A percentile compares a stretch with the other conserved stretches of the same genome.
These are phyloP conservation scores for Pholiota microspora DNA, from an alignment of 768 basidiomycete genomes.

Conservation along the genomic window DNA sequence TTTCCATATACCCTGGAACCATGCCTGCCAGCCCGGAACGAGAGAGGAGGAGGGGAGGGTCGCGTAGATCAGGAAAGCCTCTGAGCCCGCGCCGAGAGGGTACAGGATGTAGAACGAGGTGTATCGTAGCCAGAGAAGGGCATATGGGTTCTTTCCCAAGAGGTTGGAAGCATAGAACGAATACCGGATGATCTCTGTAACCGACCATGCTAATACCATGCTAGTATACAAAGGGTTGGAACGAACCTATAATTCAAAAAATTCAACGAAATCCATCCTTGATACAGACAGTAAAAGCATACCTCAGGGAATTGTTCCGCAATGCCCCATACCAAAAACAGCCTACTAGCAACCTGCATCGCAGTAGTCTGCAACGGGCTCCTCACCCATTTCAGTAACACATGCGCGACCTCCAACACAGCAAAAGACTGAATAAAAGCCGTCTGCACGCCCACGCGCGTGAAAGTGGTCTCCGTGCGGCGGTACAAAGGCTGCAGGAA, in stretches of 20 bases:
- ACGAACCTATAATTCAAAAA: slow-evolving; percentile 67
- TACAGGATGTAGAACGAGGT: slow-evolving; percentile 94
- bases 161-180: slow-evolving; percentile 77
- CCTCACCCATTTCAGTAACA: slow-evolving; percentile 73
- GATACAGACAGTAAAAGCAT: slow-evolving; percentile 22
- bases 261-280: too few relatives aligned
- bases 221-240: slow-evolving; percentile 78
- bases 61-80: slow-evolving; percentile 79
- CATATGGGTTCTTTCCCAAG: slow-evolving; percentile 47
- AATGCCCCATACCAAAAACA: slow-evolving; percentile 87
- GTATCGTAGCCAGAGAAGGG: slow-evolving; percentile 77
- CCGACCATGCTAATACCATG: slow-evolving; percentile 92
- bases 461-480: slow-evolving; percentile 56
- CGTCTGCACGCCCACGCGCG: slow-evolving; percentile 57
- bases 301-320: slow-evolving; percentile 63
- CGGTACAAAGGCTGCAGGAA: slow-evolving; percentile 41
- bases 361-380: slow-evolving; percentile 72
- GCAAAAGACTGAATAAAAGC: slow-evolving; percentile 84
- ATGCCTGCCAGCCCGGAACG: slow-evolving; percentile 39
- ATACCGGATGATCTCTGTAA: slow-evolving; percentile 92
- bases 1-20: slow-evolving; percentile 47
- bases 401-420: slow-evolving; percentile 80
- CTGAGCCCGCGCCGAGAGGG: slow-evolving; percentile 87
- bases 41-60: slow-evolving; percentile 60
- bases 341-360: slow-evolving; percentile 77